Percentiles rank a stretch among this genome's conserved stretches.
These are phyloP conservation scores for Diaporthe sp. DNA, from an alignment of 2,329 filamentous ascomycete species.

Conservation along the genomic window DNA sequence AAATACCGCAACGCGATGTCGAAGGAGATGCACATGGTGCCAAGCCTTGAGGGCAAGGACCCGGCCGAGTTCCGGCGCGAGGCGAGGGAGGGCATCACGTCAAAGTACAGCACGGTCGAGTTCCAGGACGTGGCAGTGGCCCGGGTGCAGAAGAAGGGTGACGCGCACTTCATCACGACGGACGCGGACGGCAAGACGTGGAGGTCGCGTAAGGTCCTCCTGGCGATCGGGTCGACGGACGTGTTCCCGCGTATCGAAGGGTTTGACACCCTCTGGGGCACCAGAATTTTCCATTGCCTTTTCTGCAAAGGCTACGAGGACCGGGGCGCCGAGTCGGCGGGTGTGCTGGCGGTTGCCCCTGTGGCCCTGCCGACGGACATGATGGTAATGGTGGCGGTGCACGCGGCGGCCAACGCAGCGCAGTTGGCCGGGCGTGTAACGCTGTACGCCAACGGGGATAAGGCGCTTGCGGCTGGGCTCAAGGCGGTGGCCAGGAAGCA, in stretches of 20 bases:
- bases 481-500: constrained; percentile 4
- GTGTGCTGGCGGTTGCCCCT: constrained; percentile 57
- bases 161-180: constrained; percentile 51
- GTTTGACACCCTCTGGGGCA: constrained; percentile 67
- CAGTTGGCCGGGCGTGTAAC: constrained; percentile 21
- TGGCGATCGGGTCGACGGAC: constrained; percentile 68
- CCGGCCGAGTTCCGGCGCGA: constrained; percentile 53
- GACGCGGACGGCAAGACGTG: constrained; percentile 60
- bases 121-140: constrained; percentile 47
- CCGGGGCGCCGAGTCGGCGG: constrained; percentile 58
- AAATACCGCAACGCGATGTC: constrained; percentile 64
- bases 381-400: constrained; percentile 10
- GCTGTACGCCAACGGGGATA: constrained; percentile 28
- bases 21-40: constrained; percentile 62
- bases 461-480: constrained; percentile 20
- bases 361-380: constrained; percentile 40
- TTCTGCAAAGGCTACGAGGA: constrained; percentile 74
- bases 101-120: constrained; percentile 52
- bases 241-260: constrained; percentile 64
- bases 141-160: constrained; percentile 47
- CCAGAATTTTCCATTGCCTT: constrained; percentile 67
- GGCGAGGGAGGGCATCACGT: constrained; percentile 49
- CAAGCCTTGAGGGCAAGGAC: constrained; percentile 54
- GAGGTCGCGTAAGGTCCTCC: constrained; percentile 64
- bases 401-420: constrained; percentile 24